Percentiles rank a stretch among this genome's conserved stretches.
Evolutionary conservation across 495 filamentous ascomycete genomes (phyloP).

Genomic region (Talaromyces stipitatus): DNA sequence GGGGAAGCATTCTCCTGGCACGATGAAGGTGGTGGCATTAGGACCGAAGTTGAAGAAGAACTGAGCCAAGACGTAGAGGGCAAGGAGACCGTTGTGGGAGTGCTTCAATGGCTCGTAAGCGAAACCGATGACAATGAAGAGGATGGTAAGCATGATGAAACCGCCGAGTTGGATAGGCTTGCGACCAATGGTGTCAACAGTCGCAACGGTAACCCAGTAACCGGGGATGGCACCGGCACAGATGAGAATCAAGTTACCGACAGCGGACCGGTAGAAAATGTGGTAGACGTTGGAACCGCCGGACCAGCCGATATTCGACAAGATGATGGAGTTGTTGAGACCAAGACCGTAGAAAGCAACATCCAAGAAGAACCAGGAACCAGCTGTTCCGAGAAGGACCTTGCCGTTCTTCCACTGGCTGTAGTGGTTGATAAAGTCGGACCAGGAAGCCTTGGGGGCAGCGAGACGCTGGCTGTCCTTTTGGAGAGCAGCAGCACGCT

Average conservation of each 20-base stretch:
- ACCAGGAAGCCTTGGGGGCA: conserved; percentile 55
- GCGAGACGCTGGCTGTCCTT: conserved; percentile 38
- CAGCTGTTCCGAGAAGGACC: conserved; percentile 67
- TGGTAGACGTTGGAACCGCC: conserved; percentile 50
- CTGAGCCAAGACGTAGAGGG: conserved; percentile 73
- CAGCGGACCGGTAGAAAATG: conserved; percentile 58
- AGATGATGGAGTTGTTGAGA: conserved; percentile 65
- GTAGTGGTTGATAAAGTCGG: conserved; percentile 59
- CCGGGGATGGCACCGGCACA: conserved; percentile 70
- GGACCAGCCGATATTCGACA: conserved; percentile 61
- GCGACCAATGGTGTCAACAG: conserved; percentile 65
- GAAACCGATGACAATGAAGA: conserved; percentile 73
- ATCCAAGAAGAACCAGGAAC: conserved; percentile 74
- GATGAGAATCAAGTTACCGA: conserved; percentile 68
- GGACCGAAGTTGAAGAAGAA: conserved; percentile 87
- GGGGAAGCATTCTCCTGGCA: conserved; percentile 85
- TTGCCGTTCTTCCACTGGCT: conserved; percentile 58
- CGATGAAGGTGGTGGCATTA: conserved; percentile 84
- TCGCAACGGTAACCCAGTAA: conserved; percentile 67
- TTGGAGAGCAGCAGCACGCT: conserved; percentile 40
- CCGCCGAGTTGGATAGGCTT: conserved; percentile 74
- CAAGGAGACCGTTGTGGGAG: conserved; percentile 47
- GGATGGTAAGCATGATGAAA: conserved; percentile 62
- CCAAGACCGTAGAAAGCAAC: conserved; percentile 75
- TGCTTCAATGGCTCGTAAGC: conserved; percentile 51